Conservation (phyloP, 768 basidiomycete species). For the Trametes meyenii region DNA sequence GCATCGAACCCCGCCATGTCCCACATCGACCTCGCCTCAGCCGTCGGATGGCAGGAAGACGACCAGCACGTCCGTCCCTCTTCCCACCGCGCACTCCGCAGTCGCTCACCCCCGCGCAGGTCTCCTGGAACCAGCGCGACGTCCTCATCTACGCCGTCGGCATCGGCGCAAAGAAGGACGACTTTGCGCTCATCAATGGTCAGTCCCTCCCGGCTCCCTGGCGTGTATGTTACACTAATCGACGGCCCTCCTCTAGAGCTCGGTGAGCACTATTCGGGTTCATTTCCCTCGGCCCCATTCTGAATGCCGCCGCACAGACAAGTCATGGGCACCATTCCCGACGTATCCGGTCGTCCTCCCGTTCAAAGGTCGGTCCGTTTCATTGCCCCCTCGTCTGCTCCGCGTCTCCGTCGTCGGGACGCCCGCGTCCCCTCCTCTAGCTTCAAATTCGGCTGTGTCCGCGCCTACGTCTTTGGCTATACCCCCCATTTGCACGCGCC, state of each 20-base stretch:
- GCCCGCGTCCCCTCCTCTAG: too few relatives aligned
- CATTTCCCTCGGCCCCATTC: background rate
- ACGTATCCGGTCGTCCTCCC: conserved; percentile 83
- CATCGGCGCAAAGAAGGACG: conserved; percentile 79
- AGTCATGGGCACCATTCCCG: conserved; percentile 74
- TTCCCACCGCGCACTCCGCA: background rate
- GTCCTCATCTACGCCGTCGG: conserved; percentile 77
- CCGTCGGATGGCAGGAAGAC: conserved; percentile 59
- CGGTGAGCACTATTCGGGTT: conserved; percentile 19
- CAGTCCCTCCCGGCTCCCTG: background rate
- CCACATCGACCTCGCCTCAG: conserved; percentile 59
- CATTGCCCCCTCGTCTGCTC: background rate
- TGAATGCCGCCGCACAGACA: conserved; percentile 43
- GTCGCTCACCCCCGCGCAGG: conserved; percentile 43
- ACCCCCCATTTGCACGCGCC: too few relatives aligned
- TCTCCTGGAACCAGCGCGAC: conserved; percentile 85
- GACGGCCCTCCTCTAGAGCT: conserved; percentile 36
- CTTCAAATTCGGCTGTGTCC: too few relatives aligned
- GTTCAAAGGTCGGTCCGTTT: conserved; percentile 58
- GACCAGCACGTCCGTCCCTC: conserved; percentile 53
- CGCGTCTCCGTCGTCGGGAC: background rate
- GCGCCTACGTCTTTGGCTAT: too few relatives aligned
- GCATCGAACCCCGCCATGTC: conserved; percentile 41
- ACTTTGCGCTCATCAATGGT: conserved; percentile 72
- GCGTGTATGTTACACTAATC: too few relatives aligned